phyloP scores from a whole-genome alignment of 192 early-diverging fungal species.

The Coemansia pectinata region DNA sequence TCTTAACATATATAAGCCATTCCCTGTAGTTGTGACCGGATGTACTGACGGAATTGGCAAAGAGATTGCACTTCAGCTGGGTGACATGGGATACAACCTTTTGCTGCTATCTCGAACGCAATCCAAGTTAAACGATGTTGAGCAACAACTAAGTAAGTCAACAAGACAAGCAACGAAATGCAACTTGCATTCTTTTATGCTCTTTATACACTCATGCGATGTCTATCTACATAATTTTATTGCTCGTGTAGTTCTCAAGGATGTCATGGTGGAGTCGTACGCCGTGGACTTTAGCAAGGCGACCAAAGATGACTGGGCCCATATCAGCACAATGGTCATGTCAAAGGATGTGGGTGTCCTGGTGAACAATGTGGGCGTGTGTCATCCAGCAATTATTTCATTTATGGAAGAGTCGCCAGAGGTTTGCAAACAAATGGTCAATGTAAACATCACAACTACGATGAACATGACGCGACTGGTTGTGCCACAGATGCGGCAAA shows the following conservation, averaged over 20 bases:
- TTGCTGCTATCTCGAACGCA: slow-evolving; percentile 79
- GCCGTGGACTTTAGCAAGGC: slow-evolving; percentile 45
- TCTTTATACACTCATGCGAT: not conserved
- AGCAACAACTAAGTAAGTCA: slow-evolving; percentile 60
- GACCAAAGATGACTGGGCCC: slow-evolving; percentile 20
- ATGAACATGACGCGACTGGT: slow-evolving; percentile 80
- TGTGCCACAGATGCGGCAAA: slow-evolving; percentile 74
- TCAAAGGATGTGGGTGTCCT: slow-evolving; percentile 50
- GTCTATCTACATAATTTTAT: not conserved
- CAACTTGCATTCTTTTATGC: not conserved
- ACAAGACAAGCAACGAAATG: too few species aligned
- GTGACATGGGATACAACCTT: slow-evolving; percentile 78
- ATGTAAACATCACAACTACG: slow-evolving; percentile 79
- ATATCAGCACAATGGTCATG: slow-evolving; percentile 29
- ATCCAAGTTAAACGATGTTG: slow-evolving; percentile 74
- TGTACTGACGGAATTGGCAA: slow-evolving; percentile 96
- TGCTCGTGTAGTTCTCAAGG: slow-evolving; percentile 24
- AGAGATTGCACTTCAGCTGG: slow-evolving; percentile 88
- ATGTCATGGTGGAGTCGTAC: slow-evolving; percentile 31
- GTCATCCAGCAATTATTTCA: slow-evolving; percentile 80
- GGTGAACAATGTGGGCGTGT: slow-evolving; percentile 93
- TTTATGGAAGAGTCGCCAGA: slow-evolving; percentile 78
- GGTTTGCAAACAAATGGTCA: slow-evolving; percentile 73
- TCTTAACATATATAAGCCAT: not conserved
- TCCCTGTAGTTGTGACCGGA: slow-evolving; percentile 76